Conservation (phyloP, 2,329 filamentous ascomycete genomes). For the Pseudocercospora cruenta region DNA sequence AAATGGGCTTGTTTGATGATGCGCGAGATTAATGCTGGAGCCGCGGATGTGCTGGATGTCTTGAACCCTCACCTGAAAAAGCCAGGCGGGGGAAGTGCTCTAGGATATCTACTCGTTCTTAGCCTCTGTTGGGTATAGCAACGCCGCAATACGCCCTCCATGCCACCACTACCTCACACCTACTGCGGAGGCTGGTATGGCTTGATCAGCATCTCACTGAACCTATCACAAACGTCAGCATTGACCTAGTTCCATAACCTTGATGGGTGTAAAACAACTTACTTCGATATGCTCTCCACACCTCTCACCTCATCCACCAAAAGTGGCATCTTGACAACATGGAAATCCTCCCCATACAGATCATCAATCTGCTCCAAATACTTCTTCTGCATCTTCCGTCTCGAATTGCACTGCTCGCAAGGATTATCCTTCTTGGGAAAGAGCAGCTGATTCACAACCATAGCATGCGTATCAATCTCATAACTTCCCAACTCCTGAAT, state of each 20-base stretch:
- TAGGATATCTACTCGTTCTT: not conserved
- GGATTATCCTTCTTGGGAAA: constrained; percentile 84
- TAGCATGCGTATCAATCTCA: constrained; percentile 92
- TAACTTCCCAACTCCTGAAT: constrained; percentile 96
- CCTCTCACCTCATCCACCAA: constrained; percentile 94
- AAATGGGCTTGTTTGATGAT: constrained; percentile 20
- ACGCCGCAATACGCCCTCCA: not conserved
- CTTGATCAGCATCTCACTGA: constrained; percentile 80
- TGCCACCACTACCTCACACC: not conserved
- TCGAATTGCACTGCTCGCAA: constrained; percentile 93
- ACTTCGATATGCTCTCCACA: constrained; percentile 86
- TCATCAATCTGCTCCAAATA: constrained; percentile 99
- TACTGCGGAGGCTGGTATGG: constrained; percentile 69
- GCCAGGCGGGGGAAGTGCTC: not conserved
- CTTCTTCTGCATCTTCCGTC: constrained; percentile 98
- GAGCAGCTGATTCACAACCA: constrained; percentile 96
- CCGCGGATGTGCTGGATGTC: not conserved
- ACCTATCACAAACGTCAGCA: constrained; percentile 49
- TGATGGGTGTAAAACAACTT: constrained; percentile 30
- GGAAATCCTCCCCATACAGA: constrained; percentile 94
- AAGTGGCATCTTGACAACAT: constrained; percentile 97
- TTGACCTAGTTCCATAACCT: not conserved
- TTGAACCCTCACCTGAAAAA: not conserved
- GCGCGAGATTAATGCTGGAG: constrained; percentile 5
- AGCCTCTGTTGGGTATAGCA: not conserved